Evolutionary conservation across 257 asterid genomes (phyloP).

Genomic region (Solanum rostratum): DNA sequence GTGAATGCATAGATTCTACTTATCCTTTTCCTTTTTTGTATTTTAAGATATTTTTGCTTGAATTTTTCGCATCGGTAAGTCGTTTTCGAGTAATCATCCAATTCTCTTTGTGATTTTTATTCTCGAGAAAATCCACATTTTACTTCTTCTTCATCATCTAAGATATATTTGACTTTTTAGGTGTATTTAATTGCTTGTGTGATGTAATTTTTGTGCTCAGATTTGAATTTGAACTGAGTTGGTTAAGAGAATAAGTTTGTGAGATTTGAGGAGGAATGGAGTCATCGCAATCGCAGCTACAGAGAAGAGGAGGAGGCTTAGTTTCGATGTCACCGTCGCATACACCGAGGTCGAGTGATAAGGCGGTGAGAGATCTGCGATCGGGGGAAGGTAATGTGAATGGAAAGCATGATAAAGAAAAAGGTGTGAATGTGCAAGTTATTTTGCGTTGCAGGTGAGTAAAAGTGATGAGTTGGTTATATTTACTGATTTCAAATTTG

Average conservation of each 20-base stretch:
- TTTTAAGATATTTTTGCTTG: background rate
- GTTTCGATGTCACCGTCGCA: constrained; percentile 61
- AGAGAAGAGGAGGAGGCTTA: constrained; percentile 41
- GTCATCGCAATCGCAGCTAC: constrained; percentile 23
- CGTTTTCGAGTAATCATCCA: background rate
- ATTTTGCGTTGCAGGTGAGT: constrained; percentile 87
- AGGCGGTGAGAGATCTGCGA: constrained; percentile 75
- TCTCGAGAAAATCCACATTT: background rate
- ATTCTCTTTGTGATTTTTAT: background rate
- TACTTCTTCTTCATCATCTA: background rate
- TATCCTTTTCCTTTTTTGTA: background rate
- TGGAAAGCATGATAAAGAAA: constrained; percentile 69
- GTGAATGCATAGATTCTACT: background rate
- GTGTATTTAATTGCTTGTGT: background rate
- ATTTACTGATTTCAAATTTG: background rate
- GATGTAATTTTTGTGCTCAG: background rate
- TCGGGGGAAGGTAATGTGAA: constrained; percentile 67
- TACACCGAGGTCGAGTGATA: constrained; percentile 78
- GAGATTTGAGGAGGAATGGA: constrained; percentile 38
- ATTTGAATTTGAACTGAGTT: constrained; percentile 14
- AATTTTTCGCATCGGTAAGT: background rate
- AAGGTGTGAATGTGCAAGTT: constrained; percentile 95
- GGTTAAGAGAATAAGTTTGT: background rate
- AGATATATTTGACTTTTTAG: background rate
- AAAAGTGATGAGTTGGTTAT: background rate